phyloP scores from a whole-genome alignment of 2,329 filamentous ascomycete species.

The Claviceps monticola region DNA sequence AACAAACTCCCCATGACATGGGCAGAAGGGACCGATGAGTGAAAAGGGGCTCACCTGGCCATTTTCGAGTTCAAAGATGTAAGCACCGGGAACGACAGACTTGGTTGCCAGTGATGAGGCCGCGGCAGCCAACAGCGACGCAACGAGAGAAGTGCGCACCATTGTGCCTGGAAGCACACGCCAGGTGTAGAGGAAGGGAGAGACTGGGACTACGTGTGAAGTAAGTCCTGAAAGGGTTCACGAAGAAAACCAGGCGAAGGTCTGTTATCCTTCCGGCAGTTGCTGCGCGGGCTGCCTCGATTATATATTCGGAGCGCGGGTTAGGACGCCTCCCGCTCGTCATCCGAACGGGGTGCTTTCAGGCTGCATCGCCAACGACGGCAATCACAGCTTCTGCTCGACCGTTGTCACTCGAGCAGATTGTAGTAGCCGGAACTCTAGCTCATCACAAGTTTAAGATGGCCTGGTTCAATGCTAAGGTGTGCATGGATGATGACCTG shows the following conservation, averaged over 20 bases:
- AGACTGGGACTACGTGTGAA: neutral
- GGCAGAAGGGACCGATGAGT: neutral
- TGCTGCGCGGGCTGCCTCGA: neutral
- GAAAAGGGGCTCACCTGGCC: conserved; percentile 8
- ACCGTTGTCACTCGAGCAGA: neutral
- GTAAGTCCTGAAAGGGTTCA: neutral
- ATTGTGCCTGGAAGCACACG: conserved; percentile 2
- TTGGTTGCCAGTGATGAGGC: conserved; percentile 5
- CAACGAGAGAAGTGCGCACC: conserved; percentile 8
- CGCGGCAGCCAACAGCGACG: conserved; percentile 8
- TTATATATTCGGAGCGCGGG: neutral
- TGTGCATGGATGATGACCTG: no score
- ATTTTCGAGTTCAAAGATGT: conserved; percentile 10
- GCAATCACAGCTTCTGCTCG: neutral
- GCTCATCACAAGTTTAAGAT: neutral
- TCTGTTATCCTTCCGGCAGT: no score
- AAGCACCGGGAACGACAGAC: conserved; percentile 9
- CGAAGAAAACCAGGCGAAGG: no score
- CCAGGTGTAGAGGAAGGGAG: neutral
- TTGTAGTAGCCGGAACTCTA: neutral
- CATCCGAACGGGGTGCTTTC: neutral
- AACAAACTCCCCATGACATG: neutral
- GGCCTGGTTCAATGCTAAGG: neutral
- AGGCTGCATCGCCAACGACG: neutral
- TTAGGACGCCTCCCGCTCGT: neutral